Percentiles rank a stretch among this genome's conserved stretches.
These are phyloP conservation scores for Rhodotorula diobovata DNA, from an alignment of 768 basidiomycete species.

Conservation along the genomic window DNA sequence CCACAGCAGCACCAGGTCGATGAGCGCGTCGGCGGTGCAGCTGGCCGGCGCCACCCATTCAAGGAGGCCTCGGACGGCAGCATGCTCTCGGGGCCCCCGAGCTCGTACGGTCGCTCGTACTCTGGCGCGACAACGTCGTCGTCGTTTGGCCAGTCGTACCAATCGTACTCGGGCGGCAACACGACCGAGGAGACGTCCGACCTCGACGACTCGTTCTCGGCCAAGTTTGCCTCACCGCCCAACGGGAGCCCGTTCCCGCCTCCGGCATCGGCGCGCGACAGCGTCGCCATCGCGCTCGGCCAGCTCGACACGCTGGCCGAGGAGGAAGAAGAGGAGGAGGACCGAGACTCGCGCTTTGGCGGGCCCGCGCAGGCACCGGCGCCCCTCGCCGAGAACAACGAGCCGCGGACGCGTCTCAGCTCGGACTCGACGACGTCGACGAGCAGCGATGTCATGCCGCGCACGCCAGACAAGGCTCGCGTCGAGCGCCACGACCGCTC, in stretches of 20 bases:
- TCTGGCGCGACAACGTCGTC: slow-evolving; percentile 27
- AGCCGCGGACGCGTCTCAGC: background rate
- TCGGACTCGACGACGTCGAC: slow-evolving; percentile 25
- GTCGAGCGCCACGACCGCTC: slow-evolving; percentile 30
- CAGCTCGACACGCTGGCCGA: slow-evolving; percentile 38
- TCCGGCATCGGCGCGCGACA: background rate
- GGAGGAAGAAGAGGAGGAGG: slow-evolving; percentile 30
- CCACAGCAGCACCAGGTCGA: slow-evolving; percentile 4
- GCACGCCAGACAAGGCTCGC: slow-evolving; percentile 21
- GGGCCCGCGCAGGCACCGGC: background rate
- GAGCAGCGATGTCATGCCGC: slow-evolving; percentile 30
- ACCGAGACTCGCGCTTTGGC: background rate
- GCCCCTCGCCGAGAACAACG: background rate
- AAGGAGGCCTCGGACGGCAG: slow-evolving; percentile 31
- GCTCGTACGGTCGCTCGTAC: slow-evolving; percentile 30
- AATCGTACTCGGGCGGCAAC: slow-evolving; percentile 38
- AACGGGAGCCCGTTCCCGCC: slow-evolving; percentile 8
- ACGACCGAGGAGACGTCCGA: slow-evolving; percentile 38
- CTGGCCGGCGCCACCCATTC: slow-evolving; percentile 3
- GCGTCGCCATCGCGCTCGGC: slow-evolving; percentile 19
- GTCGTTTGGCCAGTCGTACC: slow-evolving; percentile 27
- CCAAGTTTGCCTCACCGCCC: slow-evolving; percentile 22
- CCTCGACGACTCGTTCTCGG: slow-evolving; percentile 31
- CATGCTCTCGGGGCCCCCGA: slow-evolving; percentile 20
- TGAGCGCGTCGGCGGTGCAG: background rate